Evolutionary conservation across 371 early-diverging fungal genomes (phyloP).

Genomic region (Mucor lusitanicus): DNA sequence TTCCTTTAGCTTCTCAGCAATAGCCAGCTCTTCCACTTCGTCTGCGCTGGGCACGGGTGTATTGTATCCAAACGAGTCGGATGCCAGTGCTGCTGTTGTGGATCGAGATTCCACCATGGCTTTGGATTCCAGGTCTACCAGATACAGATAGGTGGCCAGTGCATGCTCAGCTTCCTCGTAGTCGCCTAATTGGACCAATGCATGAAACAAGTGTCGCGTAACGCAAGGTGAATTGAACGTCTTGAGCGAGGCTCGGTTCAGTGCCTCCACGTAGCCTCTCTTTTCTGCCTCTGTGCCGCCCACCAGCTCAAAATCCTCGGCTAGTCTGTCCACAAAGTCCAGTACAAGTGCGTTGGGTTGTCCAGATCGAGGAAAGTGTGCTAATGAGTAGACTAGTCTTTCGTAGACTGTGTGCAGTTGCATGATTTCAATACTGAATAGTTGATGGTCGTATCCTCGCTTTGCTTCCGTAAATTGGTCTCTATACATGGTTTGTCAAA

Average conservation of each 20-base stretch:
- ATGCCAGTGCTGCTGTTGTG: slow-evolving; percentile 28
- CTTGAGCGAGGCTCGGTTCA: slow-evolving; percentile 62
- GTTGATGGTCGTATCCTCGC: slow-evolving; percentile 13
- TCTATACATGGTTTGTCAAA: background rate
- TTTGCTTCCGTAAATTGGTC: slow-evolving; percentile 6
- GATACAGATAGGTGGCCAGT: slow-evolving; percentile 58
- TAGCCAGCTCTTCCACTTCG: background rate
- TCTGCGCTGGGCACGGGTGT: slow-evolving; percentile 14
- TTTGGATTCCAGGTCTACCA: slow-evolving; percentile 43
- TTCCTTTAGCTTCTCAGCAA: background rate
- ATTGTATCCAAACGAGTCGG: slow-evolving; percentile 19
- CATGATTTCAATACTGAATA: slow-evolving; percentile 57
- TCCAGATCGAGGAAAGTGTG: slow-evolving; percentile 65
- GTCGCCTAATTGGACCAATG: slow-evolving; percentile 61
- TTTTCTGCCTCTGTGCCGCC: slow-evolving; percentile 25
- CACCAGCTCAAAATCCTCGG: slow-evolving; percentile 56
- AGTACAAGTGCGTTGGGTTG: slow-evolving; percentile 58
- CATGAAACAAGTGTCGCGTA: slow-evolving; percentile 61
- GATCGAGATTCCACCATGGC: slow-evolving; percentile 20
- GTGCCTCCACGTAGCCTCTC: slow-evolving; percentile 37
- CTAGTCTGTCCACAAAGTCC: slow-evolving; percentile 62
- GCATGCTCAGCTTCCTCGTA: slow-evolving; percentile 75
- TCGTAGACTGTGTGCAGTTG: slow-evolving; percentile 65
- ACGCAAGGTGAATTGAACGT: slow-evolving; percentile 77
- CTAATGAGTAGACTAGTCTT: slow-evolving; percentile 51